Percentiles rank a stretch among this genome's conserved stretches.
Evolutionary conservation across 2,329 filamentous ascomycete species (phyloP).

Genomic region (Neofusicoccum sp.): DNA sequence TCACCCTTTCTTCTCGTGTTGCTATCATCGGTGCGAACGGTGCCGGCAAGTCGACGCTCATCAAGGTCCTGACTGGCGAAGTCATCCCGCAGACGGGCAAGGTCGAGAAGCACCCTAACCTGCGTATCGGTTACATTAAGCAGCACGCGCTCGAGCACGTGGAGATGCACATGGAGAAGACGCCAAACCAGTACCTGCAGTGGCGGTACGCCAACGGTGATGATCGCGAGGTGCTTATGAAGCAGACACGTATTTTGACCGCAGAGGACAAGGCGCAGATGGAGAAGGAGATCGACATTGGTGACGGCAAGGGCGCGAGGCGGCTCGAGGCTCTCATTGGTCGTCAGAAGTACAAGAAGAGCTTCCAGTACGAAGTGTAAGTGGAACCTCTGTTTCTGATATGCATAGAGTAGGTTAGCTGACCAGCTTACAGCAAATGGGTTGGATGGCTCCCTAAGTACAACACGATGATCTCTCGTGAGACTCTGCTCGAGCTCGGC

Average conservation of each 20-base stretch:
- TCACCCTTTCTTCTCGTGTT: conserved; percentile 85
- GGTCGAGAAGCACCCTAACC: conserved; percentile 97
- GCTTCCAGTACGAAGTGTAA: conserved; percentile 94
- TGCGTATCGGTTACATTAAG: conserved; percentile 99
- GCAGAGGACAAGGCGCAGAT: conserved; percentile 84
- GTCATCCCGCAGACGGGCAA: conserved; percentile 77
- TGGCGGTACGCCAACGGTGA: conserved; percentile 98
- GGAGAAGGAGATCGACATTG: conserved; percentile 83
- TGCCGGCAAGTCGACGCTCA: conserved; percentile 96
- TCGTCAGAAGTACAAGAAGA: conserved; percentile 98
- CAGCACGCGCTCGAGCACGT: conserved; percentile 99
- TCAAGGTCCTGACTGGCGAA: conserved; percentile 95
- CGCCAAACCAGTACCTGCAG: conserved; percentile 96
- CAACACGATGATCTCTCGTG: conserved; percentile 89
- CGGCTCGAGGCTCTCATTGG: conserved; percentile 88
- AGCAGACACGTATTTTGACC: conserved; percentile 90
- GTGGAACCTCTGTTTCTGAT: no score
- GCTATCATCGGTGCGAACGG: conserved; percentile 97
- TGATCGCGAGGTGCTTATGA: conserved; percentile 94
- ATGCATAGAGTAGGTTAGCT: conserved; percentile 22
- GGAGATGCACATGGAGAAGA: conserved; percentile 99
- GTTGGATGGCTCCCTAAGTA: conserved; percentile 80
- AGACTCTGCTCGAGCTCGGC: conserved; percentile 81
- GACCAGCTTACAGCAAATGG: conserved; percentile 70
- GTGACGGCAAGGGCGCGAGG: conserved; percentile 73